Conservation (phyloP, 139 green algal genomes). For the Spirogloea muscicola region DNA sequence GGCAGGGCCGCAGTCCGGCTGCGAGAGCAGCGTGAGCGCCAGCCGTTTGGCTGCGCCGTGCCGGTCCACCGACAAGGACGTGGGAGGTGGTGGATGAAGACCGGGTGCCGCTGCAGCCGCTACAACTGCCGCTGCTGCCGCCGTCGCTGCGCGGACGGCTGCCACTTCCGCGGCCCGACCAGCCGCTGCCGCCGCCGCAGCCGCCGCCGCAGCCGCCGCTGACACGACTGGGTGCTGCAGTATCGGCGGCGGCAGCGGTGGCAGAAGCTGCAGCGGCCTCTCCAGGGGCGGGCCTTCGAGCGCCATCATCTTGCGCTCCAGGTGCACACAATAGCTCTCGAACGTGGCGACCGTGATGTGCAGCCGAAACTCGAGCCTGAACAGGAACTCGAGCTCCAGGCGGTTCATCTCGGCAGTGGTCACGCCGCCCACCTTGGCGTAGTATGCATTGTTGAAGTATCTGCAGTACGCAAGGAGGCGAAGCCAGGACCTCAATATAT, state of each 20-base stretch:
- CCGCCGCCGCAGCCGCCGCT: no score
- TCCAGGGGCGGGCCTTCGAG: no score
- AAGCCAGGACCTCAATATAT: not conserved
- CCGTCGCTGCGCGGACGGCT: no score
- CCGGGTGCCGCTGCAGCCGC: no score
- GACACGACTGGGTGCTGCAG: not conserved
- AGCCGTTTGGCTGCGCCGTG: not conserved
- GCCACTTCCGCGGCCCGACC: no score
- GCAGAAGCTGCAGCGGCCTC: no score
- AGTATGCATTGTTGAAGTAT: constrained; percentile 75
- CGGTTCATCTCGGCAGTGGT: constrained; percentile 66
- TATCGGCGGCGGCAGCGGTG: no score
- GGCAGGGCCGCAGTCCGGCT: no score
- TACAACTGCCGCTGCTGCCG: no score
- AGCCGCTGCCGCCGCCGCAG: no score
- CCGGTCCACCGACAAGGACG: not conserved
- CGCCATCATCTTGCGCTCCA: constrained; percentile 36
- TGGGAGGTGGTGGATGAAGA: no score
- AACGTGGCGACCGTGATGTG: constrained; percentile 40
- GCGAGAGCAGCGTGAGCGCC: no score
- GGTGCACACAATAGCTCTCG: constrained; percentile 18
- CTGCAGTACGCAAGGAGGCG: not conserved
- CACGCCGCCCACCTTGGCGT: constrained; percentile 68
- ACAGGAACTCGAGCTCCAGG: constrained; percentile 73
- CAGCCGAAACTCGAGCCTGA: constrained; percentile 61